Base-by-base conservation (phyloP, 768 basidiomycete species). In the Suillus cothurnatus region DNA sequence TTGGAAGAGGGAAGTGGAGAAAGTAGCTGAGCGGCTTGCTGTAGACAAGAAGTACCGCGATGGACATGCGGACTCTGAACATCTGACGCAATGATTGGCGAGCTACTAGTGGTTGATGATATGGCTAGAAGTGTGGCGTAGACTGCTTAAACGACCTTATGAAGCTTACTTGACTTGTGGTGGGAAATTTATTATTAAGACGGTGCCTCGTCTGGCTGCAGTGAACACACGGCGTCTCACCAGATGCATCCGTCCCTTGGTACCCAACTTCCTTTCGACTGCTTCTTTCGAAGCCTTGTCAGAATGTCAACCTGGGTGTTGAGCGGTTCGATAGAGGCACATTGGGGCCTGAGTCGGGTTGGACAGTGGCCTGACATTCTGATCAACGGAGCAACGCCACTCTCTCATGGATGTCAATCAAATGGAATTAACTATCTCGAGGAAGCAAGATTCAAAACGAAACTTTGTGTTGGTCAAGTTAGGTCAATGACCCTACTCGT, bases 1-100 rank as follows among this genome's bases (percentile, higher is more conserved):
- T 75, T 93, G 91, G 91, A 73, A 84, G 6, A 72, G 73, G 52
- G 88, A 93, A 74, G 88, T 90, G 11, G 67, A 80, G 69, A 90
- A 89, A 71, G 88, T 88, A 2, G 74, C 71, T 63, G 74, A 78
- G 52, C 78, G 87, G 64, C 64, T 90, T 19, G 81, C 79, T 56
- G 79, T 75, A 26, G 82, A 84, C 59, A 77, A 79, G 52, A 82
- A 81, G 36, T 56, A 8, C 43, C 39, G 19, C 36, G 47, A 52
- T 62, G 53, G 26, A 36, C 65, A 67, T 23, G 64, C n/a, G 56
- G 38, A 52, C 26, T 34, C 21, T 26, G 58, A 59, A 23, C 26
- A 26, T 7, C 12, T 41, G 38, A 9, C 6, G 38, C 26, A 41
- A 14, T 59, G 39, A 59, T 41, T 19, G 28, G 28, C 19, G 6